Evolutionary conservation across 2,329 filamentous ascomycete genomes (phyloP).

Genomic region (Pyrenophora graminea): DNA sequence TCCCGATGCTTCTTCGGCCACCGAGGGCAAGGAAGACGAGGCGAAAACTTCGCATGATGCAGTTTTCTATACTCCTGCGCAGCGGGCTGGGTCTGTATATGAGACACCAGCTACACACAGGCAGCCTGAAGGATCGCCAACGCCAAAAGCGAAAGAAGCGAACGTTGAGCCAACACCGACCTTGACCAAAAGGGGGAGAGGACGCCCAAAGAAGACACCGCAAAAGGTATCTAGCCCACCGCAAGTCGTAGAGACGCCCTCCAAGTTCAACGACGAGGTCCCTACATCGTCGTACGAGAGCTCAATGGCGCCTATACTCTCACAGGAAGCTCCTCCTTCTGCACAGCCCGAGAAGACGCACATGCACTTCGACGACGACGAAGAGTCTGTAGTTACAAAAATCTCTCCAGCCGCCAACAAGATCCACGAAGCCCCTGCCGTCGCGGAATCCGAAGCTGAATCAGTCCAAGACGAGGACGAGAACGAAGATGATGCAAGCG

Average conservation of each 20-base stretch:
- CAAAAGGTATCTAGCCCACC: conserved; percentile 1
- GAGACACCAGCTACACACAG: conserved; percentile 31
- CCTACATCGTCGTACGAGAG: conserved; percentile 37
- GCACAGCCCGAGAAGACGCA: conserved; percentile 28
- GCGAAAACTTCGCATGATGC: conserved; percentile 20
- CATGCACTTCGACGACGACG: conserved; percentile 43
- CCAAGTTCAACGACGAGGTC: conserved; percentile 26
- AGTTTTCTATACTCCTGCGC: conserved; percentile 29
- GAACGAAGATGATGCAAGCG: conserved; percentile 28
- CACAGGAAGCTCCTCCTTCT: conserved; percentile 17
- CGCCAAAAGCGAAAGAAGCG: conserved; percentile 22
- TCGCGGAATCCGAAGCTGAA: conserved; percentile 7
- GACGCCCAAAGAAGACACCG: conserved; percentile 19
- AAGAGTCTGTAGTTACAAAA: conserved; percentile 25
- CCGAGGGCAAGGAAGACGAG: conserved; percentile 16
- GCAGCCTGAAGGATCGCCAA: conserved; percentile 29
- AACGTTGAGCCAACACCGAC: conserved; percentile 21
- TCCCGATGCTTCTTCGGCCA: conserved; percentile 13
- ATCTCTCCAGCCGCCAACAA: conserved; percentile 9
- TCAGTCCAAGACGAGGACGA: conserved; percentile 21
- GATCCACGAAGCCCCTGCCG: conserved; percentile 18
- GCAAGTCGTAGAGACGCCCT: conserved; percentile 1
- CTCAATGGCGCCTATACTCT: conserved; percentile 25
- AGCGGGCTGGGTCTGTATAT: conserved; percentile 25
- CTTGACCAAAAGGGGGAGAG: conserved; percentile 22